A percentile compares a stretch with the other conserved stretches of the same genome.
Conservation (phyloP, 2,329 filamentous ascomycete genomes). For the Endocalyx cinctus region DNA sequence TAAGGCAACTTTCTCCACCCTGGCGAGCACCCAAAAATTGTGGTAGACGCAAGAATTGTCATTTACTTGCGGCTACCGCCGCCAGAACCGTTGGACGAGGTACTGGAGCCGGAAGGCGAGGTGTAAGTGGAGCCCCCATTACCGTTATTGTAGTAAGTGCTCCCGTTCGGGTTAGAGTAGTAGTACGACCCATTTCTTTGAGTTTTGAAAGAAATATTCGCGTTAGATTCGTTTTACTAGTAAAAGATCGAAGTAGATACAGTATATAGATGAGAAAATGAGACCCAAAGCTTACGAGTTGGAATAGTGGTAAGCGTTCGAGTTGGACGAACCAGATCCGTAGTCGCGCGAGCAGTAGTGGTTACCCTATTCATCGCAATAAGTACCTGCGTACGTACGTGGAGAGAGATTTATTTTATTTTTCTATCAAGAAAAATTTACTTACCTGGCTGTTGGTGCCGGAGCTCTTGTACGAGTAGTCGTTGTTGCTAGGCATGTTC, state of each 20-base stretch:
- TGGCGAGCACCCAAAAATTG: too few relatives aligned
- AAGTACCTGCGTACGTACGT: not conserved
- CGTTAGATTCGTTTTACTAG: too few relatives aligned
- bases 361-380: too few relatives aligned
- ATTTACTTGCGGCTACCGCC: too few relatives aligned
- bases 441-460: slow-evolving; percentile 61
- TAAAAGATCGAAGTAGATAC: not conserved
- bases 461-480: slow-evolving; percentile 41
- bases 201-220: slow-evolving; percentile 1
- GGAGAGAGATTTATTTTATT: too few relatives aligned
- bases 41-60: too few relatives aligned
- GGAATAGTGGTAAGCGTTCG: slow-evolving; percentile 64
- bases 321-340: slow-evolving; percentile 48
- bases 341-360: slow-evolving; percentile 64
- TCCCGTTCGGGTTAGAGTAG: slow-evolving; percentile 65
- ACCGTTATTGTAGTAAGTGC: slow-evolving; percentile 63
- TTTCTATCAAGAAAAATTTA: too few relatives aligned
- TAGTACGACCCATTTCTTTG: slow-evolving; percentile 63
- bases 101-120: slow-evolving; percentile 39
- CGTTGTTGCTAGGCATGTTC: slow-evolving; percentile 25
- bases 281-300: slow-evolving; percentile 43
- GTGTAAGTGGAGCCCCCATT: slow-evolving; percentile 57
- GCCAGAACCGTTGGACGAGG: not conserved
- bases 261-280: not conserved
- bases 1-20: too few relatives aligned